Conservation (phyloP, 139 green algal genomes). For the Coelastrella sp. region DNA sequence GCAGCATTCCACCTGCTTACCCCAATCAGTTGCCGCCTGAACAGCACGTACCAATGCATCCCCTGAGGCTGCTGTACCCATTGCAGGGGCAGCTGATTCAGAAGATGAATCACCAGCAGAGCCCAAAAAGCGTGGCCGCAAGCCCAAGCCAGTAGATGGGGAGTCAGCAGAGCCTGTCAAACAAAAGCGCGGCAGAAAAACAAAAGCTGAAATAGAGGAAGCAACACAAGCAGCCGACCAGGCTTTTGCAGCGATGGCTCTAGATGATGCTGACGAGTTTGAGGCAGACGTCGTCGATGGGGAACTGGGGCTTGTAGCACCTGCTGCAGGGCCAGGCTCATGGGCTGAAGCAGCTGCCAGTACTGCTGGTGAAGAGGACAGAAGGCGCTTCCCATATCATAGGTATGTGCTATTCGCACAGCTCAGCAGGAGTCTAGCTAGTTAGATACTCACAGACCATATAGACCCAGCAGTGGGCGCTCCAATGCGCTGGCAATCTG, state of each 20-base stretch:
- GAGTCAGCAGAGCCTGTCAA: not conserved
- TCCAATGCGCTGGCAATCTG: no score
- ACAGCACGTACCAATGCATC: not conserved
- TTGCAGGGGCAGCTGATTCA: not conserved
- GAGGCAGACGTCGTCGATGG: constrained; percentile 12
- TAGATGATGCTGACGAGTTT: not conserved
- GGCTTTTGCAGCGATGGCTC: not conserved
- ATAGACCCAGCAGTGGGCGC: no score
- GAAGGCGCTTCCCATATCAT: constrained; percentile 42
- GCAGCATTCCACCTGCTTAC: not conserved
- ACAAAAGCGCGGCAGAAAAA: constrained; percentile 14
- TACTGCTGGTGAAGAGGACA: constrained; percentile 26
- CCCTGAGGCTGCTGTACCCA: not conserved
- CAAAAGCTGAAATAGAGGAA: constrained; percentile 25
- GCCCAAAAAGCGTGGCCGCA: constrained; percentile 30
- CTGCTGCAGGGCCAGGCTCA: constrained; percentile 20
- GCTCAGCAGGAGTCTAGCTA: no score
- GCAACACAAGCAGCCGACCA: not conserved
- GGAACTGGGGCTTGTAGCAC: not conserved
- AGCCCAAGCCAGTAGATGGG: constrained; percentile 25
- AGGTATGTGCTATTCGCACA: not conserved
- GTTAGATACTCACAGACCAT: no score
- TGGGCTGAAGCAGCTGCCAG: constrained; percentile 15
- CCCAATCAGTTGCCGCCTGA: not conserved
- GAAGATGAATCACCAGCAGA: not conserved